A percentile compares a stretch with the other conserved stretches of the same genome.
Evolutionary conservation across 2,329 filamentous ascomycete genomes (phyloP).

Genomic region (Chrysoporthe deuterocubensis): DNA sequence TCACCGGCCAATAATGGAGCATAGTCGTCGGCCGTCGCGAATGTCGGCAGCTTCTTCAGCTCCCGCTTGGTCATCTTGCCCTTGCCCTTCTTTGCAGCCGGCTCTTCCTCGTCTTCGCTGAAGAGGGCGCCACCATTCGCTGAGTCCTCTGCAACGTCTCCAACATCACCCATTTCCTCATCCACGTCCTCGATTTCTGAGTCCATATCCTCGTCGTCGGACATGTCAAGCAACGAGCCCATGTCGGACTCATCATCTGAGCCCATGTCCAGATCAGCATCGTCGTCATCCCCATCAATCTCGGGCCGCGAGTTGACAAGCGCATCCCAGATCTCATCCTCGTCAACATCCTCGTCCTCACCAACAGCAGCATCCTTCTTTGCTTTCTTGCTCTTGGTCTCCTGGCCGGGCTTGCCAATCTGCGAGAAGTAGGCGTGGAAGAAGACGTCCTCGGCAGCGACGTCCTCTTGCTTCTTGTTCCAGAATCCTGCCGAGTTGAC

Average conservation of each 20-base stretch:
- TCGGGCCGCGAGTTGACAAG: slow-evolving; percentile 82
- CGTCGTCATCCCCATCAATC: slow-evolving; percentile 63
- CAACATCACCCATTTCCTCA: slow-evolving; percentile 45
- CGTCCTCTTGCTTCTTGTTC: slow-evolving; percentile 85
- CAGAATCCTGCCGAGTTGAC: slow-evolving; percentile 92
- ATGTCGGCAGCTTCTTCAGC: slow-evolving; percentile 86
- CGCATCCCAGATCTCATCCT: slow-evolving; percentile 91
- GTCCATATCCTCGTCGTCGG: slow-evolving; percentile 45
- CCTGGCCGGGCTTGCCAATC: slow-evolving; percentile 65
- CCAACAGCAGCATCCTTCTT: slow-evolving; percentile 50
- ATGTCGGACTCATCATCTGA: slow-evolving; percentile 52
- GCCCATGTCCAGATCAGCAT: slow-evolving; percentile 51
- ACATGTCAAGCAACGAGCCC: slow-evolving; percentile 35
- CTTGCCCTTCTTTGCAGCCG: slow-evolving; percentile 40
- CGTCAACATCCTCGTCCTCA: slow-evolving; percentile 61
- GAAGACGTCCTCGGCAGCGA: slow-evolving; percentile 92
- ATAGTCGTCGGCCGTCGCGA: slow-evolving; percentile 93
- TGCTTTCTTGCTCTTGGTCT: slow-evolving; percentile 43
- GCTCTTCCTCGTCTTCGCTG: slow-evolving; percentile 44
- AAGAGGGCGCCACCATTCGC: slow-evolving; percentile 59
- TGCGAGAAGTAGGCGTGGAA: slow-evolving; percentile 96
- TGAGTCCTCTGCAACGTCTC: slow-evolving; percentile 51
- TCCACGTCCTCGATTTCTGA: slow-evolving; percentile 44
- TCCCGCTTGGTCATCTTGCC: slow-evolving; percentile 73
- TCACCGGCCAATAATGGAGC: slow-evolving; percentile 80